Base-by-base conservation (phyloP, 805 yeast species). In the Metschnikowia arizonensis region DNA sequence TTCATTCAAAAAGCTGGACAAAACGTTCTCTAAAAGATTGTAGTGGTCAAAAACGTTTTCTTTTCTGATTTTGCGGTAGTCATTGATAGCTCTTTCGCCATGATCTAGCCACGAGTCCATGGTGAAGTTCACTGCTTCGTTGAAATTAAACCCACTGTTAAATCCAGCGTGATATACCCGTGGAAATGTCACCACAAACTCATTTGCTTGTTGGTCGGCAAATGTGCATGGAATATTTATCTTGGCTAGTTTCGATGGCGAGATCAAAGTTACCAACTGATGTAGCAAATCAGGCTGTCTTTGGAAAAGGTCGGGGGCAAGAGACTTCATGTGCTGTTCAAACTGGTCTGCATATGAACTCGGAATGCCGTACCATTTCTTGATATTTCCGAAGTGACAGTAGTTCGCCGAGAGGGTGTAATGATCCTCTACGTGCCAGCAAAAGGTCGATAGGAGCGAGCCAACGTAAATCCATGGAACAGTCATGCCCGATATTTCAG, bases 351-450 rank as follows among this genome's bases (percentile, higher is more conserved):
- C 83, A 49, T 76, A 70, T 1, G 63, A 60, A 10, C 86, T 79
- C 0, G 97, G 97, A 4, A 90, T 83, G 7, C 93, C 91, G 61
- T 90, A 90, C 98, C 98, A 90, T 48, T 89, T 83, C 60, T 91
- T 91, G 5, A 91, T 82, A 11, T 84, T 83, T 1, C 98, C 98
- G 50, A 78, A 73, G 60, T 90, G 97, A 61, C 95, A 95, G 61
- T 90, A 90, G 62, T 91, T 91, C 4, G 95, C 90, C 41, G 95
- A 85, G 49, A 88, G 72, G 0, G 97, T 87, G 60, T 86, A 88
- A 60, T 91, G 97, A 63, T 90, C 98, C 58, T 90, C 98, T 47
- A 86, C 84, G 62, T 91, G 97, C 97, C 97, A 91, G 64, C 98
- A 90, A 60, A 91, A 91, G 1, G 97, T 88, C 2, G 95, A 85